Evolutionary conservation across 805 yeast species (phyloP).

Genomic region (Cyberlindnera nakhonratchasimensis): DNA sequence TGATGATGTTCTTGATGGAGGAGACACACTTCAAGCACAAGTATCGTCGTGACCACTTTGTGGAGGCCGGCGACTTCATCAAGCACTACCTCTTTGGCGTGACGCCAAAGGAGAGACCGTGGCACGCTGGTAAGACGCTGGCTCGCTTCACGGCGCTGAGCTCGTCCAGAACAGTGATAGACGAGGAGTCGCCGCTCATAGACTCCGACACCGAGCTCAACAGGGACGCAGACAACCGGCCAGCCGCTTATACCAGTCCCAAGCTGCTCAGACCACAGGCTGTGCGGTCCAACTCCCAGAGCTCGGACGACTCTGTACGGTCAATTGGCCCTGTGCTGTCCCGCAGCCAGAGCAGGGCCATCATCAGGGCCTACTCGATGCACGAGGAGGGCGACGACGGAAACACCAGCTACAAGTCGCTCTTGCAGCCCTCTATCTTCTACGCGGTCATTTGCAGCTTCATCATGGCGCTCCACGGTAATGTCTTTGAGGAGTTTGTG

Average conservation of each 20-base stretch:
- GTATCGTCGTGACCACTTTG: conserved; percentile 41
- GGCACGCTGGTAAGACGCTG: too few species aligned
- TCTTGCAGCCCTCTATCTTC: conserved; percentile 31
- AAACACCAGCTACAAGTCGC: conserved; percentile 22
- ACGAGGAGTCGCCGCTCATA: conserved; percentile 14
- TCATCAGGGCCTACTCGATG: conserved; percentile 32
- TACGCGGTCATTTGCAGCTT: conserved; percentile 38
- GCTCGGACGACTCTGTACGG: conserved; percentile 26
- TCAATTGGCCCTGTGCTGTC: conserved; percentile 27
- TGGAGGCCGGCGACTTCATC: conserved; percentile 41
- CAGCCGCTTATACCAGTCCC: not conserved
- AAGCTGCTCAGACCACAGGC: not conserved
- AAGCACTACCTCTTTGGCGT: conserved; percentile 19
- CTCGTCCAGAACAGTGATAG: conserved; percentile 1
- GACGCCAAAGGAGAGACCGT: conserved; percentile 27
- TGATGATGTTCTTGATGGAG: conserved; percentile 46
- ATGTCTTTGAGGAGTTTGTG: conserved; percentile 50
- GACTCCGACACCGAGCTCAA: conserved; percentile 4
- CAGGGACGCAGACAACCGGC: conserved; percentile 4
- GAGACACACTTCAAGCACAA: conserved; percentile 46
- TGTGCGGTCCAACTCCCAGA: conserved; percentile 1
- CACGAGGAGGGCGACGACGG: conserved; percentile 31
- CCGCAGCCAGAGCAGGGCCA: conserved; percentile 32
- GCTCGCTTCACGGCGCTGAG: not conserved
- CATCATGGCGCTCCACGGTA: conserved; percentile 42